phyloP scores from a whole-genome alignment of 768 basidiomycete genomes.

The Trametes cingulata region DNA sequence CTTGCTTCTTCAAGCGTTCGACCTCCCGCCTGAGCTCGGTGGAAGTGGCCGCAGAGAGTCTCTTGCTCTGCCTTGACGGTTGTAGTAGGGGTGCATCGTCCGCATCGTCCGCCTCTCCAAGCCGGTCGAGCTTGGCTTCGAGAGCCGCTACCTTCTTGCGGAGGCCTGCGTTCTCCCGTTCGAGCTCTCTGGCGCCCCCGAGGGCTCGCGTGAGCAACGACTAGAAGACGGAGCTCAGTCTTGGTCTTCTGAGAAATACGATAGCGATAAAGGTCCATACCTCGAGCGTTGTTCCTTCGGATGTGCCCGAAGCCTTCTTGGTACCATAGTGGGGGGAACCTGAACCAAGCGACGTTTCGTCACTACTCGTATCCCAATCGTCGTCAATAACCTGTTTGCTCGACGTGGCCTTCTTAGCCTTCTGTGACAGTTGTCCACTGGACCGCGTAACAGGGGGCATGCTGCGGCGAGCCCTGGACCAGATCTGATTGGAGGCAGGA shows the following conservation, averaged over 20 bases:
- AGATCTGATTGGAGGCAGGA: background rate
- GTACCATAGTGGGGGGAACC: too few relatives aligned
- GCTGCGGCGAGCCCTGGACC: too few relatives aligned
- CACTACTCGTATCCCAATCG: too few relatives aligned
- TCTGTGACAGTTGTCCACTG: too few relatives aligned
- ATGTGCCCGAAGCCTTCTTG: too few relatives aligned
- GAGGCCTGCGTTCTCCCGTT: constrained; percentile 18
- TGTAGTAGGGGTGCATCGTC: too few relatives aligned
- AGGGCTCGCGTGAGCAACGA: constrained; percentile 8
- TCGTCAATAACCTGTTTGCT: background rate
- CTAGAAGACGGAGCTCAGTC: background rate
- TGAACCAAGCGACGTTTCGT: too few relatives aligned
- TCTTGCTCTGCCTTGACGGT: constrained; percentile 23
- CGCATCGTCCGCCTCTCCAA: constrained; percentile 23
- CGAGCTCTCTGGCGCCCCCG: constrained; percentile 14
- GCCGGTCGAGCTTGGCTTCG: constrained; percentile 15
- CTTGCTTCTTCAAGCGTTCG: constrained; percentile 22
- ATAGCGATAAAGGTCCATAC: too few relatives aligned
- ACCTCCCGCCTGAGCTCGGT: constrained; percentile 24
- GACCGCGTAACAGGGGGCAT: constrained; percentile 11
- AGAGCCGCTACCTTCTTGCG: constrained; percentile 23
- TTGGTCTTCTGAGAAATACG: too few relatives aligned
- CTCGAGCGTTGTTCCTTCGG: background rate
- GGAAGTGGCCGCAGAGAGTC: constrained; percentile 4
- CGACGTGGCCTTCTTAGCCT: constrained; percentile 4